These are phyloP conservation scores for Cupressus sempervirens DNA, from an alignment of 75 land plant genomes.

Conservation along the genomic window DNA sequence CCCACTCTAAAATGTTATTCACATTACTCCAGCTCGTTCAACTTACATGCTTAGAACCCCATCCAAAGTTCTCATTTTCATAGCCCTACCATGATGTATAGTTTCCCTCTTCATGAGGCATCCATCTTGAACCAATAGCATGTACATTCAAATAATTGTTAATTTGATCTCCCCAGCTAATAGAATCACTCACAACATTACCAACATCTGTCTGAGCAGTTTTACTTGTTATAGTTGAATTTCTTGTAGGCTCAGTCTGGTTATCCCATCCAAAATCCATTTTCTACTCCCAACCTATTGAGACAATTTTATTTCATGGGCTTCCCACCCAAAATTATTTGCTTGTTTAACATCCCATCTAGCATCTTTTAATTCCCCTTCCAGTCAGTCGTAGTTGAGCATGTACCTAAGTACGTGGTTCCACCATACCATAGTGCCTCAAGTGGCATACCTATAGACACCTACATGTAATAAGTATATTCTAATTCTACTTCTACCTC, in stretches of 20 bases:
- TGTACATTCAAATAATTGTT: not conserved
- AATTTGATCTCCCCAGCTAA: constrained; percentile 8
- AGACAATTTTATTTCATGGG: not conserved
- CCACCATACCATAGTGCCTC: too few species aligned
- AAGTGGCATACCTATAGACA: too few species aligned
- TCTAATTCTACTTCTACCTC: too few species aligned
- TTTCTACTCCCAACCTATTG: constrained; percentile 3
- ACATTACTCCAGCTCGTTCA: constrained; percentile 1
- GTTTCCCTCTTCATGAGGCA: not conserved
- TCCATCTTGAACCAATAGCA: constrained; percentile 4
- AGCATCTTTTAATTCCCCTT: too few species aligned
- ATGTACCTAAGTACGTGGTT: too few species aligned
- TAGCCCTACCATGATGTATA: not conserved
- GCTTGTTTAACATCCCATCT: not conserved
- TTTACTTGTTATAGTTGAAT: constrained; percentile 5
- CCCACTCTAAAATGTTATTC: not conserved
- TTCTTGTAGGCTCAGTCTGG: constrained; percentile 9
- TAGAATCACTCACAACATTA: not conserved
- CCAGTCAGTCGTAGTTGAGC: too few species aligned
- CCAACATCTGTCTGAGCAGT: constrained; percentile 7
- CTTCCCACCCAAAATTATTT: not conserved
- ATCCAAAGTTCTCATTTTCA: not conserved
- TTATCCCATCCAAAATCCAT: constrained; percentile 5
- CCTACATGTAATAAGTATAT: too few species aligned
- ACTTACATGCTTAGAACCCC: not conserved